These are phyloP conservation scores for Sporothrix luriei DNA, from an alignment of 2,329 filamentous ascomycete species.

Conservation along the genomic window DNA sequence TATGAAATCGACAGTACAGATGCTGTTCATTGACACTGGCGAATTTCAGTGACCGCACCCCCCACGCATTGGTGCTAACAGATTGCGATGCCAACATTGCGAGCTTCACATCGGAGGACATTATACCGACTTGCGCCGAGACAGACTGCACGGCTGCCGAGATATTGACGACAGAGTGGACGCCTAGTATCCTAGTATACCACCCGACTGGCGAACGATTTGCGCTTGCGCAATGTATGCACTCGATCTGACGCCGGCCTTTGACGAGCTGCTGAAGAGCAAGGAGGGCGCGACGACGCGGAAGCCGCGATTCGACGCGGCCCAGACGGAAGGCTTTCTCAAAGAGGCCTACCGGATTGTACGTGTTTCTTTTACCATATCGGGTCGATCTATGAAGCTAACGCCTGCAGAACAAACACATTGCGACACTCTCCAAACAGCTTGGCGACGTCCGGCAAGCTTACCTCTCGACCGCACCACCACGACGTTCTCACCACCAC, in stretches of 20 bases:
- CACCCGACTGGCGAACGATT: background rate
- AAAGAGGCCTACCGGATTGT: constrained; percentile 95
- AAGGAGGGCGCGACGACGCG: constrained; percentile 30
- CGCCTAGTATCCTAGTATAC: no score
- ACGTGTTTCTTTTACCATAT: constrained; percentile 39
- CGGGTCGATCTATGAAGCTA: background rate
- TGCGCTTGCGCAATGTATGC: constrained; percentile 30
- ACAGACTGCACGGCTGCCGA: background rate
- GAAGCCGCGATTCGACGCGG: constrained; percentile 47
- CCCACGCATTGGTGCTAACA: background rate
- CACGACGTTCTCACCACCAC: constrained; percentile 58
- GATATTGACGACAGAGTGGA: background rate
- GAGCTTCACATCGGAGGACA: background rate
- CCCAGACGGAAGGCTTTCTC: constrained; percentile 78
- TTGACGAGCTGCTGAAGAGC: constrained; percentile 67
- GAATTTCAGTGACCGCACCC: no score
- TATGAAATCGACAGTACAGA: background rate
- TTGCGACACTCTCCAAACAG: constrained; percentile 75
- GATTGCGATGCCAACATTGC: background rate
- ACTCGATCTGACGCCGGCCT: constrained; percentile 66
- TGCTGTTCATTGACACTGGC: background rate
- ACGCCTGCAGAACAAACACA: constrained; percentile 72
- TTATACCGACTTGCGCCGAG: background rate
- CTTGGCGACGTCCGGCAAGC: constrained; percentile 82
- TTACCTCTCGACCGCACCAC: constrained; percentile 81